Evolutionary conservation across 83 land plant genomes (phyloP), one percentile per base, ranked within the genome.

Genomic region (Picea engelmannii): DNA sequence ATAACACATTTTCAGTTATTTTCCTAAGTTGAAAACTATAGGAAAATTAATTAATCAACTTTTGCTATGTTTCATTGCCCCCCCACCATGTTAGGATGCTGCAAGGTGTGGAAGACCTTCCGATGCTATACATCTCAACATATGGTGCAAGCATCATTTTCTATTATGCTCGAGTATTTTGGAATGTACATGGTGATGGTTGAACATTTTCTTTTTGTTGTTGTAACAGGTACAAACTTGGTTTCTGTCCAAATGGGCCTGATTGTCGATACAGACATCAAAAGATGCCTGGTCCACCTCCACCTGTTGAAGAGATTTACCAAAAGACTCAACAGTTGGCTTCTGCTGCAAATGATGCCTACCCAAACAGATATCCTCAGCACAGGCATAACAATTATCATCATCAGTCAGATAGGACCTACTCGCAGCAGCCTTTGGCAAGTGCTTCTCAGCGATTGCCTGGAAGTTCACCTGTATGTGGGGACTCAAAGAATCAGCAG

Each of bases 211-310:
- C 66, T 62, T 78, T 81, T 35, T 55, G 42, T 23, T 76, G 71
- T 70, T 5, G 35, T 66, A 86, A 80, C 83, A 98, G 99, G 99
- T 98, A 93, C 85, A 98, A 98, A 80, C 68, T 94, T 78, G 99
- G 99, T 11, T 96, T 98, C 80, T 98, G 99, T 84, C 99, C 98
- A 62, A 98, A 98, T 86, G 99, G 99, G 59, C 95, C 96, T 25
- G 99, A 98, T 47, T 98, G 99, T 74, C 90, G 99, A 15, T 98
- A 98, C 76, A 90, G 98, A 81, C 99, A 98, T 87, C 94, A 92
- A 73, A 98, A 98, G 83, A 82, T 96, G 52, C 96, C 98, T 63
- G 99, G 98, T n/a, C 98, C 99, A 23, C 99, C 99, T 38, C 98
- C 99, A 66, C 74, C 96, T 20, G 91, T 96, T 64, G 99, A 98